phyloP scores from a whole-genome alignment of 768 basidiomycete species.

The Mycena leptocephala region DNA sequence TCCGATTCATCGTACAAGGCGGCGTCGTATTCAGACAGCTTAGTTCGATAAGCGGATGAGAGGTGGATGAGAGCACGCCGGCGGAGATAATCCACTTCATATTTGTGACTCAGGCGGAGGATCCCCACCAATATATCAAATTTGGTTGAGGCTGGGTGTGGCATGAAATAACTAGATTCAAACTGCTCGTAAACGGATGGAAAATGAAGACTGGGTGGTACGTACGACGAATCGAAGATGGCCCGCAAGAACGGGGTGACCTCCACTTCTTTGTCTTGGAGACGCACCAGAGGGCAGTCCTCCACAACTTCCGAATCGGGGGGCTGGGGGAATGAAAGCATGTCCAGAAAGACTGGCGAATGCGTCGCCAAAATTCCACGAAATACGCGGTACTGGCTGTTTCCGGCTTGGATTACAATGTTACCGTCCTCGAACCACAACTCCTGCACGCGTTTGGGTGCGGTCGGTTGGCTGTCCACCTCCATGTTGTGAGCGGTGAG shows the following conservation, averaged over 20 bases:
- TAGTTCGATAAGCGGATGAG: not conserved
- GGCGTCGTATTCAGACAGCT: not conserved
- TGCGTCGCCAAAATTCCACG: not conserved
- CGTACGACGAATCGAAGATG: not conserved
- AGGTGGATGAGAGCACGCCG: constrained; percentile 1
- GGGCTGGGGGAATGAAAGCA: not conserved
- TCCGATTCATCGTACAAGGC: too few relatives aligned
- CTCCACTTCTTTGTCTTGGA: not conserved
- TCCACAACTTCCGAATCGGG: not conserved
- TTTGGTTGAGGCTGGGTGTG: not conserved
- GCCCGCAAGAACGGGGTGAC: not conserved
- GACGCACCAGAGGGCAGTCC: not conserved
- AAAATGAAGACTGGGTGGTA: too few relatives aligned
- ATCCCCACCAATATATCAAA: not conserved
- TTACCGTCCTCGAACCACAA: not conserved
- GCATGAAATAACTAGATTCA: not conserved
- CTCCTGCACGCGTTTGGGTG: not conserved
- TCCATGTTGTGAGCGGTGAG: not conserved
- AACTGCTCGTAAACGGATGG: not conserved
- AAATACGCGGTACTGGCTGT: constrained; percentile 4
- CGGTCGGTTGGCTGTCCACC: not conserved
- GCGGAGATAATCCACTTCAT: not conserved
- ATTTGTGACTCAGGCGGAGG: too few relatives aligned
- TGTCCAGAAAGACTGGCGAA: not conserved
- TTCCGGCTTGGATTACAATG: not conserved